These are phyloP conservation scores for Aegilops bicornis DNA, from an alignment of 176 grass and related monocot species.

Conservation along the genomic window DNA sequence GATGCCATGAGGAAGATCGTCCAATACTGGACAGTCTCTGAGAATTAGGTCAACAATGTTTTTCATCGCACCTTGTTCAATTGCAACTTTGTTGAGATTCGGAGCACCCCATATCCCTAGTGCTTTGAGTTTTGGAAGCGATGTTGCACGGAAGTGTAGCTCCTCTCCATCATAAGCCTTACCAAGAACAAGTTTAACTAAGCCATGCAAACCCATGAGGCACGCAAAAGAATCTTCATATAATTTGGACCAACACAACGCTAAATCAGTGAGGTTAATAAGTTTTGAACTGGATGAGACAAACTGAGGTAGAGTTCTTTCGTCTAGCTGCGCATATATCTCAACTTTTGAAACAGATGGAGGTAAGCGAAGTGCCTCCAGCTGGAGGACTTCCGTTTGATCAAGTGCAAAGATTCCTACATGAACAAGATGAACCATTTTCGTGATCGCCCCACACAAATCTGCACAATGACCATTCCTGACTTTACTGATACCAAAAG, in stretches of 20 bases:
- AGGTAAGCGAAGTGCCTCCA: slow-evolving; percentile 10
- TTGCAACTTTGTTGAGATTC: slow-evolving; percentile 10
- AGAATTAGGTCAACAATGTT: neutral
- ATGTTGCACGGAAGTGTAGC: neutral
- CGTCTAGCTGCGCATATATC: neutral
- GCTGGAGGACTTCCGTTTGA: slow-evolving; percentile 21
- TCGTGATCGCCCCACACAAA: slow-evolving; percentile 15
- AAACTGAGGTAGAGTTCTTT: slow-evolving; percentile 5
- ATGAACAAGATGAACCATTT: slow-evolving; percentile 9
- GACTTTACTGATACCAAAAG: slow-evolving; percentile 21
- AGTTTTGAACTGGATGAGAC: neutral
- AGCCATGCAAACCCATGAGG: neutral
- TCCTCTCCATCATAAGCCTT: slow-evolving; percentile 19
- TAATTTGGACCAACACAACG: neutral
- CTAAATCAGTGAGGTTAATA: neutral
- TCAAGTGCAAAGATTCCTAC: slow-evolving; percentile 1
- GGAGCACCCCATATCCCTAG: neutral
- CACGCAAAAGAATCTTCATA: slow-evolving; percentile 5
- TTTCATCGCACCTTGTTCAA: slow-evolving; percentile 14
- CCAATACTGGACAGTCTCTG: neutral
- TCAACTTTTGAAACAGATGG: neutral
- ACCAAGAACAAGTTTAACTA: neutral
- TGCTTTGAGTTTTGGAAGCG: neutral
- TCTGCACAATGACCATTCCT: slow-evolving; percentile 15
- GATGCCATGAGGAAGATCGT: slow-evolving; percentile 4